Conservation (phyloP, 2,329 filamentous ascomycete species). For the Pseudopyrenochaeta lycopersici region DNA sequence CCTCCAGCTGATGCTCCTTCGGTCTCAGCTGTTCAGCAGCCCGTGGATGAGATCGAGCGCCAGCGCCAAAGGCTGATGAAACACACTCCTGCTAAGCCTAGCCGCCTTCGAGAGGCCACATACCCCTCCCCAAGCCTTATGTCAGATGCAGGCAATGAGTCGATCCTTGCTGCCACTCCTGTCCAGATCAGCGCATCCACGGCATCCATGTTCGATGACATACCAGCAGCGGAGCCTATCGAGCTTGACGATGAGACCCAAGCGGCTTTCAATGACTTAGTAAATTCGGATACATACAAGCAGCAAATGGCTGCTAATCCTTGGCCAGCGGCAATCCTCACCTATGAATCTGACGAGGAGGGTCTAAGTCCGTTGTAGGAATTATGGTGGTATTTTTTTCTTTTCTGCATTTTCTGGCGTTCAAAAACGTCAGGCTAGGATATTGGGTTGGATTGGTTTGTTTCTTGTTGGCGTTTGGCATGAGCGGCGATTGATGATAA, state of each 20-base stretch:
- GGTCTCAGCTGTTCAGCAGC: conserved; percentile 13
- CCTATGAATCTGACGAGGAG: conserved; percentile 38
- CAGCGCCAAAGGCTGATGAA: conserved; percentile 43
- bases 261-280: conserved; percentile 18
- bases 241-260: conserved; percentile 27
- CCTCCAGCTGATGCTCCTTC: conserved; percentile 9
- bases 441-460: neutral
- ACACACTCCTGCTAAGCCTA: conserved; percentile 46
- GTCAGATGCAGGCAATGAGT: conserved; percentile 36
- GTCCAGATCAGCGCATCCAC: conserved; percentile 9
- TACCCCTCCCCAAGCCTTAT: conserved; percentile 42
- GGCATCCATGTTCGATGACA: conserved; percentile 25
- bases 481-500: neutral
- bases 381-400: too few species aligned
- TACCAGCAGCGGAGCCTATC: conserved; percentile 27
- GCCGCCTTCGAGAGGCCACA: conserved; percentile 42
- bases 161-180: conserved; percentile 29
- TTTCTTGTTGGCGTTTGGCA: conserved; percentile 1
- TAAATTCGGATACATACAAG: conserved; percentile 16
- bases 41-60: conserved; percentile 34
- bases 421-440: neutral
- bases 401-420: conserved; percentile 7
- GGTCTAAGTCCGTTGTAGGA: conserved; percentile 22
- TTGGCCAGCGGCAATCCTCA: conserved; percentile 23
- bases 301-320: conserved; percentile 15